Base-by-base conservation (phyloP, 78 protist species). In the Corallochytrium limacisporum region DNA sequence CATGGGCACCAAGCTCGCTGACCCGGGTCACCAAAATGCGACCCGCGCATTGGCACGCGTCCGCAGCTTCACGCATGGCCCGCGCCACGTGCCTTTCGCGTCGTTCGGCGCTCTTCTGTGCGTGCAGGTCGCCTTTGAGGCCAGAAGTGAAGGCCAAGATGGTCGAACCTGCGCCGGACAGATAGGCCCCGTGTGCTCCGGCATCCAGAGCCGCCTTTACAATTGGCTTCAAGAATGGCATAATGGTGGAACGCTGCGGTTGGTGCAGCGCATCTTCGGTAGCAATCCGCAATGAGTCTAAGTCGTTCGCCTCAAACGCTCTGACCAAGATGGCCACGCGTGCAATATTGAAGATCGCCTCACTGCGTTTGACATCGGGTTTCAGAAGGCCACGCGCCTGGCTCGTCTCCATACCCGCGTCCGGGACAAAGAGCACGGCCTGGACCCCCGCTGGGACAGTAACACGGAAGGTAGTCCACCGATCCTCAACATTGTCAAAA, bases 141-240 rank as follows among this genome's bases (percentile, higher is more conserved):
- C 72, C 72, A 2, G 38, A 8, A 6, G 72, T 66, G 37, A 74
- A 2, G 24, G 80, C 80, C 66, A 62, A 22, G 57, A 74, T 56
- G 1, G 77, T 53, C 15, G 77, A 69, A 12, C 83, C 83, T 0
- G 83, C 75, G 24, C 83, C 83, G 20, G 46, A 24, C 37, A 77
- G 55, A 26, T 49, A 77, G n/a, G 83, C 75, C 36, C 76, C 76
- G 28, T 53, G 49, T 13, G 83, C 83, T 4, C 83, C 83, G 22
- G 75, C 73, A 9, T 10, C 61, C 16, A 50, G 20, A 7, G 83
- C 77, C 16, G 60, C 83, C 16, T 78, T 28, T 40, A 78, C 46
- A 37, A 65, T 3, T 33, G 61, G 70, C 35, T 24, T 33, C 26
- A 74, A 16, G 48, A 20, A 49, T 1, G 72, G 72, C 35, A 59